Evolutionary conservation across 768 basidiomycete genomes (phyloP).

Genomic region (Boletus pseudo-olivaceus): DNA sequence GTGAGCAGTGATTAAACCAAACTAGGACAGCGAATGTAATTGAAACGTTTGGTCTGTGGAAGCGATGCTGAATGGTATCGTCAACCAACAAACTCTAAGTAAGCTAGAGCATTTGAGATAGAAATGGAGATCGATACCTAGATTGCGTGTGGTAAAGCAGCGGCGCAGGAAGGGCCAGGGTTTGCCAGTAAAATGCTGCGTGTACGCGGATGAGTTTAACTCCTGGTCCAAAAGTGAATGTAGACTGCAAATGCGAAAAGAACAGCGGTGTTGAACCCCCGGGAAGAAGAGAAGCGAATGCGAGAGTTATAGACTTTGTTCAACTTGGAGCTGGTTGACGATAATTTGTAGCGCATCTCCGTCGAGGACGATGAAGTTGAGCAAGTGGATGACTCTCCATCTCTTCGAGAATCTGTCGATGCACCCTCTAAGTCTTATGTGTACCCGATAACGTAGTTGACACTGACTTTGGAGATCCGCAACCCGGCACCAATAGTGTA

Average conservation of each 20-base stretch:
- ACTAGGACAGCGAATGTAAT: neutral
- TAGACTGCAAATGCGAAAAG: conserved; percentile 2
- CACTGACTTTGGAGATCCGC: neutral
- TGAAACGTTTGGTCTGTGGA: neutral
- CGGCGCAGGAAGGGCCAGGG: neutral
- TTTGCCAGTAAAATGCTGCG: neutral
- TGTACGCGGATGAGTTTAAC: neutral
- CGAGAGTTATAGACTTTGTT: neutral
- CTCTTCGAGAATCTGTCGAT: neutral
- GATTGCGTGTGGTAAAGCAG: neutral
- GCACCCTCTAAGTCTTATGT: neutral
- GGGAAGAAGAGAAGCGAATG: neutral
- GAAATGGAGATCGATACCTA: neutral
- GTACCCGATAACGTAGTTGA: neutral
- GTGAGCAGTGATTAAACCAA: neutral
- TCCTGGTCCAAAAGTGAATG: neutral
- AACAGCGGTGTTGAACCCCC: neutral
- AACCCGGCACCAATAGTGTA: conserved; percentile 11
- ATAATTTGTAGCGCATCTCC: neutral
- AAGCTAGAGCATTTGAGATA: neutral
- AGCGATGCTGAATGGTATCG: neutral
- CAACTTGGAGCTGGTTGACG: neutral
- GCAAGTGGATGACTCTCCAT: neutral
- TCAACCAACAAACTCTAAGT: neutral
- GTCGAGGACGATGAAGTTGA: neutral